phyloP scores from a whole-genome alignment of 2,329 filamentous ascomycete species.

The Epichloe sylvatica region DNA sequence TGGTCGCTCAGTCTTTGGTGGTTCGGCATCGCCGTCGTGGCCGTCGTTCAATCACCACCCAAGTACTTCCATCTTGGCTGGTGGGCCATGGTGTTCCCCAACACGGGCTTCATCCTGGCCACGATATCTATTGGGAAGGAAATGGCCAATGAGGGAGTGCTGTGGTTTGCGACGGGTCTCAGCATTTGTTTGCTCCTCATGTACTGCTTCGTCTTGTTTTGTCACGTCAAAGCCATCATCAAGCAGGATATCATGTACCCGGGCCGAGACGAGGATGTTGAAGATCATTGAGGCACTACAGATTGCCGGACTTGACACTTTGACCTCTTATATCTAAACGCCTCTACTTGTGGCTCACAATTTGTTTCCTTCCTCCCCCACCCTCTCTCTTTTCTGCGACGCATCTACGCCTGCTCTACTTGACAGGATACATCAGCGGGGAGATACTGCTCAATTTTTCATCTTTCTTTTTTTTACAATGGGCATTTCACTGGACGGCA shows the following conservation, averaged over 20 bases:
- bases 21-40: conserved; percentile 30
- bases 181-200: conserved; percentile 29
- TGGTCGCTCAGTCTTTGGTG: conserved; percentile 51
- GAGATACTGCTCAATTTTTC: background rate
- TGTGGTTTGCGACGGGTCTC: conserved; percentile 37
- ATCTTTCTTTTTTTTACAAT: background rate
- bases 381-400: background rate
- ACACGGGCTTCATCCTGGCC: conserved; percentile 43
- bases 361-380: background rate
- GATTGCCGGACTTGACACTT: background rate
- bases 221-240: conserved; percentile 31
- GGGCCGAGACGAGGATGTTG: conserved; percentile 38
- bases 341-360: background rate
- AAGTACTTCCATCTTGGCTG: conserved; percentile 46
- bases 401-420: background rate
- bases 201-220: conserved; percentile 30
- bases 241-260: conserved; percentile 43
- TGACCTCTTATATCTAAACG: background rate
- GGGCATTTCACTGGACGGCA: background rate
- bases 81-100: conserved; percentile 52
- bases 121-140: conserved; percentile 40
- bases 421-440: background rate
- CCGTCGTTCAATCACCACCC: conserved; percentile 23
- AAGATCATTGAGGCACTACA: conserved; percentile 19
- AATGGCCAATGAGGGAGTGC: conserved; percentile 29